Conservation (phyloP, 129 eudicot species). For the Flaveria sonorensis region DNA sequence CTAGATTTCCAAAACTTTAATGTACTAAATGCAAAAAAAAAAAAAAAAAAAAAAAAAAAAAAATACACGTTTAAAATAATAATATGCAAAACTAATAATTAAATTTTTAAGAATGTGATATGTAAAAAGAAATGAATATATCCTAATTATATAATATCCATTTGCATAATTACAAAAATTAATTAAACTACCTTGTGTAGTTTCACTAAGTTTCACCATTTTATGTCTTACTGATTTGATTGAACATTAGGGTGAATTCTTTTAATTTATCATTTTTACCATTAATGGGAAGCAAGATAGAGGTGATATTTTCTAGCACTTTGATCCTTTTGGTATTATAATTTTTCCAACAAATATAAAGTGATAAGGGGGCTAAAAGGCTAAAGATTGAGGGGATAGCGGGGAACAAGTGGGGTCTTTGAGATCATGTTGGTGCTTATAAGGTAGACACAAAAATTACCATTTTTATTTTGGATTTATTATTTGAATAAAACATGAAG, state of each 20-base stretch:
- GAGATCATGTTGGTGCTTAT: constrained; percentile 28
- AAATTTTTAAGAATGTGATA: not conserved
- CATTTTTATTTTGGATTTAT: not conserved
- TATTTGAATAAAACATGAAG: not conserved
- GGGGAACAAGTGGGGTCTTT: constrained; percentile 42
- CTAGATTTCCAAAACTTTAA: not conserved
- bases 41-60: not conserved
- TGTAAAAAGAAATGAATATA: not conserved
- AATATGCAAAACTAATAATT: too few relatives aligned
- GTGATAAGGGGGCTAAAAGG: constrained; percentile 13
- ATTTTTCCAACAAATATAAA: constrained; percentile 1
- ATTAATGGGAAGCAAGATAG: constrained; percentile 28
- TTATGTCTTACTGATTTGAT: not conserved
- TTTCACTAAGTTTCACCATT: not conserved
- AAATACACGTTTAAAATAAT: not conserved
- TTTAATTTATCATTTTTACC: constrained; percentile 5
- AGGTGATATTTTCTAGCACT: constrained; percentile 19
- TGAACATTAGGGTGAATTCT: too few relatives aligned
- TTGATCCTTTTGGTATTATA: constrained; percentile 13
- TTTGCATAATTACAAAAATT: too few relatives aligned
- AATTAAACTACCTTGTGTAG: not conserved
- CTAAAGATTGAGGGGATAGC: constrained; percentile 22
- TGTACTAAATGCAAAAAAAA: not conserved
- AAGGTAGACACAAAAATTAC: constrained; percentile 20
- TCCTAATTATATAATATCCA: not conserved